phyloP scores from a whole-genome alignment of 371 early-diverging fungal genomes.

The Mucor sp. region DNA sequence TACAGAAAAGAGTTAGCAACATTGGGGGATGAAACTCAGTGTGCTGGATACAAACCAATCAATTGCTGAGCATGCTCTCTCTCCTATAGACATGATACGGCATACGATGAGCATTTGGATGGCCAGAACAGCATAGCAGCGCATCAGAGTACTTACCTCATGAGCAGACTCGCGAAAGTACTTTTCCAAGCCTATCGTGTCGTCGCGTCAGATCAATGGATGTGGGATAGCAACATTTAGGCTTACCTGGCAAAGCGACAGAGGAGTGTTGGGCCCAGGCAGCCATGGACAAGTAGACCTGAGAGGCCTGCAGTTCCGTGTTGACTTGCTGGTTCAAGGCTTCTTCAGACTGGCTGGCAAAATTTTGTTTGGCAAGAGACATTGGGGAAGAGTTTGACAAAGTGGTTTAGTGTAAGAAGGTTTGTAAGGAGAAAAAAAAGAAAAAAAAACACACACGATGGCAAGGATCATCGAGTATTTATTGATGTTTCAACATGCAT shows the following conservation, averaged over 20 bases:
- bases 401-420: conserved; percentile 20
- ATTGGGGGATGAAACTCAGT: background rate
- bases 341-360: conserved; percentile 62
- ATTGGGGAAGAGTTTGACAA: conserved; percentile 20
- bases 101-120: background rate
- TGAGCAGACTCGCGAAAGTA: conserved; percentile 56
- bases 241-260: conserved; percentile 58
- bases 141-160: conserved; percentile 35
- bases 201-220: background rate
- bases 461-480: conserved; percentile 3
- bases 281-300: conserved; percentile 62
- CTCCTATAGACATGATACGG: conserved; percentile 39
- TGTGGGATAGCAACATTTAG: background rate
- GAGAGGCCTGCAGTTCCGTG: conserved; percentile 62
- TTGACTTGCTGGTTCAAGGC: conserved; percentile 69
- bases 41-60: conserved; percentile 27
- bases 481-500: conserved; percentile 15
- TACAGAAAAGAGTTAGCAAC: conserved; percentile 4
- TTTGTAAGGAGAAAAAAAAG: conserved; percentile 16
- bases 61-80: conserved; percentile 61
- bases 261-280: conserved; percentile 57
- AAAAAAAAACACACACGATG: background rate
- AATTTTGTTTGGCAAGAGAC: conserved; percentile 73
- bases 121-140: background rate
- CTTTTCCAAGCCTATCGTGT: conserved; percentile 55